Evolutionary conservation across 1,284 basidiomycete genomes (phyloP).

Genomic region (Cryptococcus deneoformans): DNA sequence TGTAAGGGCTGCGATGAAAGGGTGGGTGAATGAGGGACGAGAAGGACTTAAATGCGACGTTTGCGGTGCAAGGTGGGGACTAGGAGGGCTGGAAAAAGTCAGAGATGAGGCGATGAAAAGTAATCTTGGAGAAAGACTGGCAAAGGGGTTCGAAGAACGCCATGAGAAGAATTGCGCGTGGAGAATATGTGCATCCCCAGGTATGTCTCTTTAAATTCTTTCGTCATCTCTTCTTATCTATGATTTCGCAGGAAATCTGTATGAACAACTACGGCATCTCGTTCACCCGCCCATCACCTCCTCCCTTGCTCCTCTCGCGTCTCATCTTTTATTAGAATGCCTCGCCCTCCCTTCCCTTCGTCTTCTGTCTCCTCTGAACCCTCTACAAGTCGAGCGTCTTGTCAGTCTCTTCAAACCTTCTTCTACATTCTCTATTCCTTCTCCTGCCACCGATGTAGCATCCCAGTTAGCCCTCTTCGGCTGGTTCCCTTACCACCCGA

Average conservation of each 20-base stretch:
- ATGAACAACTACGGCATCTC: constrained; percentile 14
- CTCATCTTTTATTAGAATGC: constrained; percentile 17
- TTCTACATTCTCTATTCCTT: not conserved
- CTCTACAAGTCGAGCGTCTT: too few species aligned
- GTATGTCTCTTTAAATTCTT: constrained; percentile 9
- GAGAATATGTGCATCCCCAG: constrained; percentile 19
- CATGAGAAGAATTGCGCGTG: constrained; percentile 32
- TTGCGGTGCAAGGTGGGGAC: constrained; percentile 14
- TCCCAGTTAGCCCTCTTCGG: constrained; percentile 32
- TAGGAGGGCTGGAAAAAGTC: constrained; percentile 22
- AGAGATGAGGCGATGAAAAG: constrained; percentile 16
- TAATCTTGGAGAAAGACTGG: constrained; percentile 28
- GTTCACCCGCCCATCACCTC: constrained; percentile 28
- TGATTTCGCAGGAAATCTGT: constrained; percentile 15
- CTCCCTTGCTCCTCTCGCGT: constrained; percentile 22
- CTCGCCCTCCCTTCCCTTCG: not conserved
- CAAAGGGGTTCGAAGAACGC: constrained; percentile 8
- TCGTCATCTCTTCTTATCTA: not conserved
- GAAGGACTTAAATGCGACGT: constrained; percentile 24
- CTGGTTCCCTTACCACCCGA: constrained; percentile 40
- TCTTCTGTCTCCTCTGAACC: not conserved
- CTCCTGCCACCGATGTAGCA: constrained; percentile 10
- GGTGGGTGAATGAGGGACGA: constrained; percentile 25
- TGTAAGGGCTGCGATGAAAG: constrained; percentile 18
- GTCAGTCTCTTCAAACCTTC: not conserved